These are phyloP conservation scores for Pleurostoma richardsiae DNA, from an alignment of 2,329 filamentous ascomycete genomes.

Conservation along the genomic window DNA sequence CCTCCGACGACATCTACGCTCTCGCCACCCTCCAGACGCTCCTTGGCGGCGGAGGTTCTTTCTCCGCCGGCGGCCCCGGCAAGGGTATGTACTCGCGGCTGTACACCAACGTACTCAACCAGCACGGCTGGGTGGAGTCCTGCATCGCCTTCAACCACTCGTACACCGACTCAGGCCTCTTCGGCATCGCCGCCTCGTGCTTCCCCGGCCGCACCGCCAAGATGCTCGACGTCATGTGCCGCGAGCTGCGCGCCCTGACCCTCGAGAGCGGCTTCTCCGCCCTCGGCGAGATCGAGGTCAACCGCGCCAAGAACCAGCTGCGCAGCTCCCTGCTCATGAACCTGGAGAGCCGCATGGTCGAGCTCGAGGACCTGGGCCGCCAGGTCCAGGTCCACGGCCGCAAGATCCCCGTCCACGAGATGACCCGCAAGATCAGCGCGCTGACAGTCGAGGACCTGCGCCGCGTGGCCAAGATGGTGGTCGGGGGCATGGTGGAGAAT, in stretches of 20 bases:
- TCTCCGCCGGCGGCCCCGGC: conserved; percentile 91
- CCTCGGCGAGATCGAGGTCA: conserved; percentile 72
- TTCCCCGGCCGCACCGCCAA: conserved; percentile 68
- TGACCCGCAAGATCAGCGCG: conserved; percentile 82
- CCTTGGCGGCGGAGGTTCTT: conserved; percentile 91
- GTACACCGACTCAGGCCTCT: conserved; percentile 92
- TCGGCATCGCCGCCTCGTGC: conserved; percentile 88
- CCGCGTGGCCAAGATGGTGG: conserved; percentile 72
- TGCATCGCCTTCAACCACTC: conserved; percentile 96
- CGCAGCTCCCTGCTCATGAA: conserved; percentile 92
- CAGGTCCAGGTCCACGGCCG: conserved; percentile 96
- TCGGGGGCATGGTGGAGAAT: conserved; percentile 74
- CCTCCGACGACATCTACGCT: conserved; percentile 89
- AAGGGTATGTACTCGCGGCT: conserved; percentile 99
- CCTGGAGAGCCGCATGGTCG: conserved; percentile 93
- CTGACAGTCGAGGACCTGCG: conserved; percentile 77
- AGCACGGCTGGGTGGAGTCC: conserved; percentile 94
- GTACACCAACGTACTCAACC: conserved; percentile 96
- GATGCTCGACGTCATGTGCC: conserved; percentile 95
- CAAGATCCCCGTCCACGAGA: conserved; percentile 87
- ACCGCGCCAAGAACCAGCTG: conserved; percentile 94
- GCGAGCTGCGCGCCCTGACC: conserved; percentile 75
- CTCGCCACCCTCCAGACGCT: conserved; percentile 93
- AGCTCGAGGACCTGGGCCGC: conserved; percentile 89
- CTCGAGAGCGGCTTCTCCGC: conserved; percentile 69